Conservation (phyloP, 352 stramenopile genomes). For the Halophytophthora batemanensis region DNA sequence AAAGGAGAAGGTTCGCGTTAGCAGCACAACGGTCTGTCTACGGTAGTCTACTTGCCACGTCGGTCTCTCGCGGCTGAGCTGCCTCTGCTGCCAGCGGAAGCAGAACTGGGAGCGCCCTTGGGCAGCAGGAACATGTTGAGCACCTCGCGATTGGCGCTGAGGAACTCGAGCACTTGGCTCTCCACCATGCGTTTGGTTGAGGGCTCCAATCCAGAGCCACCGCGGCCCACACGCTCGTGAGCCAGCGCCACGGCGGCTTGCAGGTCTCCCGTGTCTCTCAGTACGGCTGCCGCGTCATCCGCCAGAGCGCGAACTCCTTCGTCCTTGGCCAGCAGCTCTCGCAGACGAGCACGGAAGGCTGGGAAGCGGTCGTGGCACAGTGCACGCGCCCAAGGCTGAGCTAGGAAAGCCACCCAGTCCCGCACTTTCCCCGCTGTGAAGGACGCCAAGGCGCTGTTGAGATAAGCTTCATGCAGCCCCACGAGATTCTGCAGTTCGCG, state of each 20-base stretch:
- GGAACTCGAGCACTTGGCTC: slow-evolving; percentile 72
- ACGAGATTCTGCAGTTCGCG: slow-evolving; percentile 73
- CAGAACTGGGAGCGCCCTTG: slow-evolving; percentile 21
- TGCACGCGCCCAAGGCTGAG: slow-evolving; percentile 65
- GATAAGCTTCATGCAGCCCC: slow-evolving; percentile 81
- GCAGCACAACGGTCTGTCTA: no score
- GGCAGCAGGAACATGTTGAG: slow-evolving; percentile 82
- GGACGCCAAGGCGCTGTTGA: slow-evolving; percentile 78
- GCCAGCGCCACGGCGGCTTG: slow-evolving; percentile 60
- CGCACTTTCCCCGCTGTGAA: slow-evolving; percentile 65
- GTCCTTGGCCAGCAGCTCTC: slow-evolving; percentile 60
- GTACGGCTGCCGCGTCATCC: slow-evolving; percentile 57
- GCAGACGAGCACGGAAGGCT: slow-evolving; percentile 62
- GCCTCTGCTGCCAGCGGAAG: slow-evolving; percentile 5
- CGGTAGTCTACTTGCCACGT: no score
- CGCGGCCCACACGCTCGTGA: slow-evolving; percentile 63
- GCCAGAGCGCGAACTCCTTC: slow-evolving; percentile 64
- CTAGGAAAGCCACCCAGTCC: slow-evolving; percentile 87
- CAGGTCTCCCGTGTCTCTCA: slow-evolving; percentile 56
- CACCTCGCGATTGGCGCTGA: slow-evolving; percentile 70
- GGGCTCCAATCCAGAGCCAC: slow-evolving; percentile 49
- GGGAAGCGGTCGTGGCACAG: slow-evolving; percentile 81
- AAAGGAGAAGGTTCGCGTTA: no score
- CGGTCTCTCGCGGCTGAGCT: slow-evolving; percentile 4
- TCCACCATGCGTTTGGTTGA: slow-evolving; percentile 78